Percentiles rank a stretch among this genome's conserved stretches.
Evolutionary conservation across 129 eudicot species (phyloP).

Genomic region (Kitagawia praeruptora): DNA sequence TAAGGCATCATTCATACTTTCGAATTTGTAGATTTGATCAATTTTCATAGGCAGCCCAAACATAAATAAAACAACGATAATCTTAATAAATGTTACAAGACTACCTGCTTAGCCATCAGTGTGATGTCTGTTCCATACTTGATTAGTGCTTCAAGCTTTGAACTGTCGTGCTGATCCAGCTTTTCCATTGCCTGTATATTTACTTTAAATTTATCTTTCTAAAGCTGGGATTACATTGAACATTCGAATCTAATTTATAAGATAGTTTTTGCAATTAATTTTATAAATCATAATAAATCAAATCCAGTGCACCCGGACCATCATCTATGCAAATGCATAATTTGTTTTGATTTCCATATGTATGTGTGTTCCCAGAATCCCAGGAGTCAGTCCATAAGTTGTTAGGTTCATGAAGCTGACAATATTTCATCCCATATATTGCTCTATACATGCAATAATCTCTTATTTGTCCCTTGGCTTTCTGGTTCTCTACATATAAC

Average conservation of each 20-base stretch:
- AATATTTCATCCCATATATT: not conserved
- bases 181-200: not conserved
- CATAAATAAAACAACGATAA: not conserved
- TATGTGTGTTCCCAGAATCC: no score
- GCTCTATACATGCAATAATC: no score
- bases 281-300: not conserved
- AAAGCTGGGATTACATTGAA: not conserved
- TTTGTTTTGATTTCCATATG: not conserved
- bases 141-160: not conserved
- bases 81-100: not conserved
- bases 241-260: not conserved
- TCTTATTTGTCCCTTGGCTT: no score
- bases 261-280: not conserved
- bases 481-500: no score
- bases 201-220: not conserved
- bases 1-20: no score
- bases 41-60: not conserved
- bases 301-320: not conserved
- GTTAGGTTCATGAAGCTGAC: not conserved
- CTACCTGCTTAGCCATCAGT: not conserved
- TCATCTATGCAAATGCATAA: not conserved
- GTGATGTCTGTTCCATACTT: slow-evolving; percentile 1
- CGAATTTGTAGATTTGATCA: no score
- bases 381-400: slow-evolving; percentile 21
- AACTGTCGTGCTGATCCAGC: not conserved